Base-by-base conservation (phyloP, 208 protist species). In the Trypanosoma vivax region DNA sequence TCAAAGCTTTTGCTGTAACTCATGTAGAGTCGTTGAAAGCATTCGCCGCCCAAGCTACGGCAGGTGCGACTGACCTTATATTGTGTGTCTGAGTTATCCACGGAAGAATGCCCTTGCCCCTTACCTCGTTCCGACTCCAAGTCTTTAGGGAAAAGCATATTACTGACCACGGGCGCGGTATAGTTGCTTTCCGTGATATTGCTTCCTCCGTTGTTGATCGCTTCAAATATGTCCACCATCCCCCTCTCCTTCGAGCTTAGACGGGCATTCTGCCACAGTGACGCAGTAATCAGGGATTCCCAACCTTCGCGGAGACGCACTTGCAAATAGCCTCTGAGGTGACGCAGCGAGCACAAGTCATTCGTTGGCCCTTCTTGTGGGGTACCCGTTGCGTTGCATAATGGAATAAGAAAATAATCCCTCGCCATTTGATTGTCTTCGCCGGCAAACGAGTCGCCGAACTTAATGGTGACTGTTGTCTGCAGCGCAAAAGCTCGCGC, bases 1-100 rank as follows among this genome's bases (percentile, higher is more conserved):
- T 69, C 62, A 37, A 60, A 69, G 38, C 54, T 62, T 18, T 4
- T 56, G 13, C 53, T 69, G 39, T 69, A 69, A 1, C 47, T 55
- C 41, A 69, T 57, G 16, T 56, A 41, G 0, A 38, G 43, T 13
- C 23, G 48, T 29, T 60, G 55, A 50, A 62, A 60, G 21, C 62
- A 69, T 23, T 69, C 62, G 33, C 62, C 62, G 0, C 40, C 51
- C 1, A 60, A 55, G 37, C 62, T 54, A 35, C 29, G 18, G 31
- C 62, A 69, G 16, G 13, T 55, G 30, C 42, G 45, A 29, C 16
- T 27, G 21, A 54, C 13, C 21, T 66, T 46, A 30, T 60, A 43
- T 6, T 51, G 50, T 10, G 41, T 50, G 3, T 37, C 27, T 35
- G 41, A 2, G 34, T 27, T 34, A 13, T 13, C 11, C 10, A 31